Base-by-base conservation (phyloP, 495 filamentous ascomycete species). In the Paragyromitra xinjiangensis region DNA sequence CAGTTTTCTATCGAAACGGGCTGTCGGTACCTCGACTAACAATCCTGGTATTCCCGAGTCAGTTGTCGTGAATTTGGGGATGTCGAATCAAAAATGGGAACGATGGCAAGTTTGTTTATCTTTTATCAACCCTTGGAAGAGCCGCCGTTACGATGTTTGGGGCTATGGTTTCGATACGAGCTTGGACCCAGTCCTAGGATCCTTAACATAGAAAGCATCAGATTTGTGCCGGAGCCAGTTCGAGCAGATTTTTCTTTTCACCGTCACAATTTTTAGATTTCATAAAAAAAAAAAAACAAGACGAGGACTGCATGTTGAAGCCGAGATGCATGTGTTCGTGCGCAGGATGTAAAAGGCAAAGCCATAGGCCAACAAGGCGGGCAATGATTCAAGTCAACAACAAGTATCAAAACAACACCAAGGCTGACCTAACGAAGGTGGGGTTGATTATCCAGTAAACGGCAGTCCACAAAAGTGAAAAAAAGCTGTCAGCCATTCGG, bases 401-500 rank as follows among this genome's bases (percentile, higher is more conserved):
- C 64, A 75, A 64, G 73, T 72, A 71, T 66, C 44, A 73, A 42
- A 77, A 77, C 61, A 72, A 73, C 69, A 73, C 51, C 61, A 51
- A 55, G 69, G 74, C 69, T 73, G 74, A 67, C 74, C 64, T 73
- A 59, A 66, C 53, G 12, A 22, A 45, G 70, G 70, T 48, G 48
- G 48, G 68, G 14, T 24, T 51, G 51, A 39, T 58, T 63, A 53
- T 56, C 73, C 73, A 75, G 56, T 70, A 56, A 77, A 56, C 58
- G 29, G 48, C 34, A 37, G 34, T 6, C 56, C 39, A 65, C 34
- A 69, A 59, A 63, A 53, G 58, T 6, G 58, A 71, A 64, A 59
- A 76, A 76, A 37, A 73, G 12, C 24, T 42, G 72, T 39, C 58
- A 72, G 48, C 68, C 73, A 73, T 77, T 77, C 74, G 74, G 74